Evolutionary conservation across 2,329 filamentous ascomycete genomes (phyloP), one percentile per base, ranked within the genome.

Genomic region (Aureobasidium sp.): DNA sequence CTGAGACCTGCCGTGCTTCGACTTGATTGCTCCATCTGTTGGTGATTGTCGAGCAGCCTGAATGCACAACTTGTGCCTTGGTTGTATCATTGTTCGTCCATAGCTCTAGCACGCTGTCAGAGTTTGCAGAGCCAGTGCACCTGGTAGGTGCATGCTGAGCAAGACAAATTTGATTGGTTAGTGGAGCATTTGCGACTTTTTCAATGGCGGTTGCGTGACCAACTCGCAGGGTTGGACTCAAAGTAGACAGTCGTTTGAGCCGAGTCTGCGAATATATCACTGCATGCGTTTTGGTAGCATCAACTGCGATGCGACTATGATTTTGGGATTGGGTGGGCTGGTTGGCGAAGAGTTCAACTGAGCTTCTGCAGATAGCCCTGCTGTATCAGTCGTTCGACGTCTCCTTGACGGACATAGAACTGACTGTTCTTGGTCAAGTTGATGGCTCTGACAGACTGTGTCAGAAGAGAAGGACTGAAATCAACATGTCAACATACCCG

Each of bases 391-490:
- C 90, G 81, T 71, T 98, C 93, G 6, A 98, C 93, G 71, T 98
- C 93, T 21, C 89, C 91, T 65, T 96, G 89, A 41, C 91, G 82
- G 34, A 98, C 93, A 65, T 94, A 97, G 66, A 98, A 95, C 67
- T 98, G 93, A 64, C 90, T 96, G 70, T 98, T 97, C 71, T 95
- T 97, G 32, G 90, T 95, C 73, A 98, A 78, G 56, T 87, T 97
- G 63, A 98, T 96, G 11, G 90, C 88, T 14, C 90, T 95, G 61
- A 29, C 16, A 19, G 6, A 19, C 19, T n/a, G 11, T 21, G 52
- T 62, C 37, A 62, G 54, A 19, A 42, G 22, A 52, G 19, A 16
- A 14, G 17, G 8, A 34, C n/a, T 17, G 37, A n/a, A 17, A 19
- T n/a, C 10, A 34, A 10, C 2, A 27, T 5, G 6, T 4, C 27